Conservation (phyloP, 495 filamentous ascomycete species). For the Evernia prunastri region DNA sequence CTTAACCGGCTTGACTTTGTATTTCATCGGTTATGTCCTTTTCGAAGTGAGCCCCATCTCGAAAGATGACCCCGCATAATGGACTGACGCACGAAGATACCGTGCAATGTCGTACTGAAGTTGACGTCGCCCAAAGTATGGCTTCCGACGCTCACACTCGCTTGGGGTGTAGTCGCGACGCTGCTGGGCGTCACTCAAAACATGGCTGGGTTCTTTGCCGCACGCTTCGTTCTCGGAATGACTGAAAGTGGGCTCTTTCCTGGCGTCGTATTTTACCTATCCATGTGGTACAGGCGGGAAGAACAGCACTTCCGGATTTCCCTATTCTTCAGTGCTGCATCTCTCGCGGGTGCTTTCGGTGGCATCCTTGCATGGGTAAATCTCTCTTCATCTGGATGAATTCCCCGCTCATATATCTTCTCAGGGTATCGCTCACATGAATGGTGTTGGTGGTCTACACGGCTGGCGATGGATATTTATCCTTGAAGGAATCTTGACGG, state of each 20-base stretch:
- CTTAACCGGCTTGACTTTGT: slow-evolving; percentile 62
- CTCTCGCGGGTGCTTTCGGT: slow-evolving; percentile 73
- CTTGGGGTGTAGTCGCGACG: slow-evolving; percentile 62
- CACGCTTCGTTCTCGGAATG: slow-evolving; percentile 55
- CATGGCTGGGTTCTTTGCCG: slow-evolving; percentile 55
- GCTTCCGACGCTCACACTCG: slow-evolving; percentile 48
- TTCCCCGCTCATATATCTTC: background rate
- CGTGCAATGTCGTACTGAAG: slow-evolving; percentile 69
- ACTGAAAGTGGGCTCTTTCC: slow-evolving; percentile 50
- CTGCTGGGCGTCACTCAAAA: slow-evolving; percentile 64
- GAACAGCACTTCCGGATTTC: slow-evolving; percentile 68
- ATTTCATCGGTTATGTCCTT: slow-evolving; percentile 71
- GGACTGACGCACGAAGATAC: slow-evolving; percentile 40
- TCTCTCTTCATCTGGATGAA: slow-evolving; percentile 8
- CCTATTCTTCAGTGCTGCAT: slow-evolving; percentile 68
- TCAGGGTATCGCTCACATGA: slow-evolving; percentile 52
- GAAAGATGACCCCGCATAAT: background rate
- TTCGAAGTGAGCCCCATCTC: slow-evolving; percentile 40
- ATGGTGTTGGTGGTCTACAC: slow-evolving; percentile 53
- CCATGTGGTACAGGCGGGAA: slow-evolving; percentile 74
- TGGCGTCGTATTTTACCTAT: slow-evolving; percentile 76
- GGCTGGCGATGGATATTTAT: slow-evolving; percentile 88
- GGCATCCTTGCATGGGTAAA: slow-evolving; percentile 61
- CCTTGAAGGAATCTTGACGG: slow-evolving; percentile 64
- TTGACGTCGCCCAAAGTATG: slow-evolving; percentile 59